Evolutionary conservation across 495 filamentous ascomycete species (phyloP), one percentile per base, ranked within the genome.

Genomic region (Xanthoparmelia taractica): DNA sequence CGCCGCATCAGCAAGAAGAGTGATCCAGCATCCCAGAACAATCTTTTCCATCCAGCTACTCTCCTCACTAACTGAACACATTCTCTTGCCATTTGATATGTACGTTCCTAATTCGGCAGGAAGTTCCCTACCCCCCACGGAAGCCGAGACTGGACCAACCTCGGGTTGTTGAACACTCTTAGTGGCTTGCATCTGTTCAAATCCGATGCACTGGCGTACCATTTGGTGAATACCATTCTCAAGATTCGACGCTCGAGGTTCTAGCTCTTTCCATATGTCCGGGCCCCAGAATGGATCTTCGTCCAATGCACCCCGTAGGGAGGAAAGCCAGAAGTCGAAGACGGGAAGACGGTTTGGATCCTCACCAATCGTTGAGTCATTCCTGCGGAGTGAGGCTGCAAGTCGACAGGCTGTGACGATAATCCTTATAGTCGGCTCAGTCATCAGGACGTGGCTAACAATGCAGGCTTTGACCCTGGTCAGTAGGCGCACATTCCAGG

Each of bases 311-410:
- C 70, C 73, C 59, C 81, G 77, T 37, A 86, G 70, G 5, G 82
- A 76, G 48, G 75, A 69, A 25, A 84, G 73, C 78, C 83, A 84
- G 69, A 84, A 84, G 25, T 75, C 76, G 60, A 85, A 81, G 54
- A 72, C 74, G 17, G 80, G 80, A 41, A 76, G 63, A 12, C 52
- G 52, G 18, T 43, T 55, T 54, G 67, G 63, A 12, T 67, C 27
- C 66, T 65, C 10, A 70, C 59, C 50, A 6, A 66, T 63, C 41
- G 61, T 68, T 57, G 68, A 66, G 33, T 33, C 29, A 33, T 17
- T 50, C 52, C 29, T 57, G 13, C 91, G 72, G 88, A 95, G 59
- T 88, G 86, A 64, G 88, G 87, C 41, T 89, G 91, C 64, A 84
- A 90, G 43, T 86, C 85, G 36, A 89, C 85, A 47, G 25, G 83